These are phyloP conservation scores for Paramecium bursaria DNA, from an alignment of 73 alveolate genomes.

Conservation along the genomic window DNA sequence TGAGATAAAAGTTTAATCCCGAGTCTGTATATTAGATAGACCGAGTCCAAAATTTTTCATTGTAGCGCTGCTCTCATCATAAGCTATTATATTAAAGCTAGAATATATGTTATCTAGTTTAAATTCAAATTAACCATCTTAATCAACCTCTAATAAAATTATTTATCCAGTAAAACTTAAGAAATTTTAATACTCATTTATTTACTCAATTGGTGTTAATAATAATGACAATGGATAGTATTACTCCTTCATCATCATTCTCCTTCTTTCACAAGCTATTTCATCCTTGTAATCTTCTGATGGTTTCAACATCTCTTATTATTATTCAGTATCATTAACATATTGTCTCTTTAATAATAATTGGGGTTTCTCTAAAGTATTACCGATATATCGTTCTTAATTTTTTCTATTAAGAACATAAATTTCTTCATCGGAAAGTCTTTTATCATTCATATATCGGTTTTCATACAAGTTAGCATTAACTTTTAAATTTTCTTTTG, in stretches of 20 bases:
- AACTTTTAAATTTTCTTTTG: no score
- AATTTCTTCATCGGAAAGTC: conserved; percentile 73
- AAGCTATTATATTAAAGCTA: no score
- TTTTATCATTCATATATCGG: conserved; percentile 38
- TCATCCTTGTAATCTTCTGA: not conserved
- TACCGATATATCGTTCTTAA: conserved; percentile 74
- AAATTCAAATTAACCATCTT: not conserved
- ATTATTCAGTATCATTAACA: conserved; percentile 58
- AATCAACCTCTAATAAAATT: not conserved
- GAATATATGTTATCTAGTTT: no score
- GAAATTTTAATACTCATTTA: conserved; percentile 1
- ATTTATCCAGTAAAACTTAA: not conserved
- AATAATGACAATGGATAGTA: not conserved
- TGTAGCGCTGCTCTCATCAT: no score
- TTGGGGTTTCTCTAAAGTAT: conserved; percentile 77
- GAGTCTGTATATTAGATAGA: no score
- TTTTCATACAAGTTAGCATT: no score
- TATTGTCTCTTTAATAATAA: conserved; percentile 70
- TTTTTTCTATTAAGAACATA: conserved; percentile 74
- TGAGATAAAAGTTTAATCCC: no score
- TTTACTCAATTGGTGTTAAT: not conserved
- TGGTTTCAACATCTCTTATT: conserved; percentile 18
- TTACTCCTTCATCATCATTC: not conserved
- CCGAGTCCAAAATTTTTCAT: no score
- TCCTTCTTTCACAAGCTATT: not conserved